phyloP scores from a whole-genome alignment of 2,329 filamentous ascomycete species.

The Cordyceps farinosa region DNA sequence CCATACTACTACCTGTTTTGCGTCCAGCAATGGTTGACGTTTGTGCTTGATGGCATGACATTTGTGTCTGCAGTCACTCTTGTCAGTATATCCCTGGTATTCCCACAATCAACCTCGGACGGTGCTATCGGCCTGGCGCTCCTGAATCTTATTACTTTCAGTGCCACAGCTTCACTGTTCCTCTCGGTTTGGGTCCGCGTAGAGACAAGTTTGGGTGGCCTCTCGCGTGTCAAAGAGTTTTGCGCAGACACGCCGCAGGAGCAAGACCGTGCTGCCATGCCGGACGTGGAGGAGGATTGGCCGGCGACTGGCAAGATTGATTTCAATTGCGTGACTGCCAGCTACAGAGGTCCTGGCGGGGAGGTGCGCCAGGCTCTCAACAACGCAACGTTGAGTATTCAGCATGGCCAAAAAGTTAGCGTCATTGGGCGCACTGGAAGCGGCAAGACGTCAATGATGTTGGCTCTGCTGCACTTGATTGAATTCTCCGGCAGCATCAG shows the following conservation, averaged over 20 bases:
- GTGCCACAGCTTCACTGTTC: slow-evolving; percentile 19
- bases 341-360: not conserved
- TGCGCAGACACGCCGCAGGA: not conserved
- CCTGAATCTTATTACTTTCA: slow-evolving; percentile 25
- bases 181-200: not conserved
- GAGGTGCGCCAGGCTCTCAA: slow-evolving; percentile 9
- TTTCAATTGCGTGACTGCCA: slow-evolving; percentile 14
- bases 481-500: slow-evolving; percentile 25
- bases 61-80: slow-evolving; percentile 42
- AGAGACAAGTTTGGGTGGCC: slow-evolving; percentile 2
- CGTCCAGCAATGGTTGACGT: slow-evolving; percentile 51
- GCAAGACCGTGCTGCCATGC: not conserved
- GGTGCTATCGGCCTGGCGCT: slow-evolving; percentile 19
- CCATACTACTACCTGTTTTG: slow-evolving; percentile 53
- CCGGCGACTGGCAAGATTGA: slow-evolving; percentile 10
- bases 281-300: not conserved
- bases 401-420: slow-evolving; percentile 23
- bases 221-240: slow-evolving; percentile 6
- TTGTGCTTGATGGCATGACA: slow-evolving; percentile 46
- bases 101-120: slow-evolving; percentile 12
- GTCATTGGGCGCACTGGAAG: slow-evolving; percentile 24
- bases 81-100: slow-evolving; percentile 39
- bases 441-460: slow-evolving; percentile 14
- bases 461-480: slow-evolving; percentile 16
- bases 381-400: slow-evolving; percentile 19